Evolutionary conservation across 495 filamentous ascomycete genomes (phyloP), one percentile per base, ranked within the genome.

Genomic region (Trichoderma orchidacearum): DNA sequence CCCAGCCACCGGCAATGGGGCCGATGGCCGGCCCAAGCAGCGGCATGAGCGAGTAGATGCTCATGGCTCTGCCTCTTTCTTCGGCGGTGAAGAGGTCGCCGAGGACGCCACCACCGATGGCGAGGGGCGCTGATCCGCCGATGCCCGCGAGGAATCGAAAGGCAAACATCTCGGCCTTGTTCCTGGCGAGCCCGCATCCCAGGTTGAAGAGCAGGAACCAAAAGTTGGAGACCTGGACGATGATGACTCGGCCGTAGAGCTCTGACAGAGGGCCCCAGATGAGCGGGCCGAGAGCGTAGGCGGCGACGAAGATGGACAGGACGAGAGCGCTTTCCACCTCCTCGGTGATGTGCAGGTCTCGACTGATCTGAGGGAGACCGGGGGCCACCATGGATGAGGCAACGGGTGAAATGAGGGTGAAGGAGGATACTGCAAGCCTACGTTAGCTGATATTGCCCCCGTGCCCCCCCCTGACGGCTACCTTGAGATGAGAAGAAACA

Each of bases 221-320:
- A 53, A 83, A 36, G 58, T 80, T 84, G 3, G 69, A 61, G 0
- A 72, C 30, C 59, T 81, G 78, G 11, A 83, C 64, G 17, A 86
- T 71, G 4, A 71, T 64, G 13, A 79, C 72, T 25, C 84, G 74
- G 12, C 85, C 85, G 61, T 78, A 86, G 54, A 85, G 67, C 65
- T 87, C 85, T 25, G 75, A 79, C 1, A 86, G 69, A 0, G 85
- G 85, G 0, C 77, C 82, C 18, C 84, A 72, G 30, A 85, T 64
- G 2, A 85, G 66, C 0, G 81, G 81, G 0, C 78, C 79, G 51
- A 80, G 62, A 59, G 62, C 62, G 64, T 87, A 93, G 9, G 85
- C 87, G 3, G 92, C 75, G 13, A 91, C 70, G 66, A 92, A 91
- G 59, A 87, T 75, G 0, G 85, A 87, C 34, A 93, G 67, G 0